Conservation (phyloP, 2,329 filamentous ascomycete genomes). For the Alternaria angustiovoidea region DNA sequence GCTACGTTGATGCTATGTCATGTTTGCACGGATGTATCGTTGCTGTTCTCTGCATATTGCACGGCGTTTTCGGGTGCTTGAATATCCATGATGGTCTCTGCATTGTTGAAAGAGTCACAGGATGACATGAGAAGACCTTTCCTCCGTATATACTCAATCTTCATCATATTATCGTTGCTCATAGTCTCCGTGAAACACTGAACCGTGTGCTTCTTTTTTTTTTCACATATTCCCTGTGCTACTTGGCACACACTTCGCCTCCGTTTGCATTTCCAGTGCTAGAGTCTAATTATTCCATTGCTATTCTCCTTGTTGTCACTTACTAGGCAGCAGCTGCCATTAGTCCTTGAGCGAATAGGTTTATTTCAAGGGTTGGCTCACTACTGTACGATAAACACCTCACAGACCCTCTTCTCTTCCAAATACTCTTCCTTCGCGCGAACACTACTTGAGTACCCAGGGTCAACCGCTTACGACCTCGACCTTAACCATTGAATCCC, state of each 20-base stretch:
- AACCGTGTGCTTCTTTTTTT: not conserved
- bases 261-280: not conserved
- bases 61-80: constrained; percentile 2
- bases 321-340: not conserved
- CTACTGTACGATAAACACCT: not conserved
- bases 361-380: not conserved
- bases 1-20: constrained; percentile 20
- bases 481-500: not conserved
- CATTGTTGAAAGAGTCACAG: not conserved
- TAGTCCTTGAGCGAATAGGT: not conserved
- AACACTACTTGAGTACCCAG: not conserved
- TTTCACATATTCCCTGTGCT: not conserved
- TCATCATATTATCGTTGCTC: not conserved
- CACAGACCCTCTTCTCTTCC: not conserved
- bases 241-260: not conserved
- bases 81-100: not conserved
- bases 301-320: not conserved
- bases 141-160: not conserved
- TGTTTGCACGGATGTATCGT: not conserved
- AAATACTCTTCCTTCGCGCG: accelerated
- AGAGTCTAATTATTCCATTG: not conserved
- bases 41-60: not conserved
- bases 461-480: not conserved
- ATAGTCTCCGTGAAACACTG: not conserved
- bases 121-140: not conserved